These are phyloP conservation scores for Epichloe elymi DNA, from an alignment of 2,329 filamentous ascomycete species.

Conservation along the genomic window DNA sequence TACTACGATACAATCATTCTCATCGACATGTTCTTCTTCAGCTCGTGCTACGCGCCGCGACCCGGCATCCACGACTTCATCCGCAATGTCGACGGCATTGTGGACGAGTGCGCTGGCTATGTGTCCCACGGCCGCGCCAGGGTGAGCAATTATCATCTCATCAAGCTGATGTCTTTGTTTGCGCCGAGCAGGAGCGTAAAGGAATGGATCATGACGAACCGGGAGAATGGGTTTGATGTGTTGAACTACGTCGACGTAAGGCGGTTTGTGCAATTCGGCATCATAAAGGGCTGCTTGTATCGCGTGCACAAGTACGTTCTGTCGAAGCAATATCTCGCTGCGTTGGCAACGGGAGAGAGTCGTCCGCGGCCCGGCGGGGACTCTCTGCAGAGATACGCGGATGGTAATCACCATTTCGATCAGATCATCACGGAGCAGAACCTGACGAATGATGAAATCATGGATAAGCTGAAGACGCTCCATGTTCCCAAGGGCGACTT, in stretches of 20 bases:
- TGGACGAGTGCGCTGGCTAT: conserved; percentile 80
- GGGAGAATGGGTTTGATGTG: conserved; percentile 48
- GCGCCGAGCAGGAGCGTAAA: conserved; percentile 71
- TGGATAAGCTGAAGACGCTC: conserved; percentile 51
- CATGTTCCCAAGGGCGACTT: conserved; percentile 38
- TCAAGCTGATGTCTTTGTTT: conserved; percentile 77
- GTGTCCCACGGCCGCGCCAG: conserved; percentile 42
- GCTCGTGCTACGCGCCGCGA: conserved; percentile 75
- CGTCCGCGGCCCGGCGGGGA: conserved; percentile 28
- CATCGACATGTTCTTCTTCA: conserved; percentile 90
- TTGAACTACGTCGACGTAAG: conserved; percentile 74
- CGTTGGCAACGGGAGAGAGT: conserved; percentile 40
- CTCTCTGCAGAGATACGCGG: conserved; percentile 52
- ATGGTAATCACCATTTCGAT: conserved; percentile 67
- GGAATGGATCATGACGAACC: conserved; percentile 72
- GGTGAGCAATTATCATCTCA: conserved; percentile 50
- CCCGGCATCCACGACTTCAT: conserved; percentile 69
- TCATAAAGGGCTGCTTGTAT: conserved; percentile 91
- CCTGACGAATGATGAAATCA: conserved; percentile 54
- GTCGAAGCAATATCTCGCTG: conserved; percentile 46
- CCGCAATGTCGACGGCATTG: conserved; percentile 56
- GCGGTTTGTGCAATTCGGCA: conserved; percentile 85
- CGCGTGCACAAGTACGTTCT: conserved; percentile 86
- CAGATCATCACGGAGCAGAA: conserved; percentile 70
- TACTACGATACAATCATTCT: conserved; percentile 88